Evolutionary conservation across 345 rosid genomes (phyloP).

Genomic region (Leavenworthia alabamica): DNA sequence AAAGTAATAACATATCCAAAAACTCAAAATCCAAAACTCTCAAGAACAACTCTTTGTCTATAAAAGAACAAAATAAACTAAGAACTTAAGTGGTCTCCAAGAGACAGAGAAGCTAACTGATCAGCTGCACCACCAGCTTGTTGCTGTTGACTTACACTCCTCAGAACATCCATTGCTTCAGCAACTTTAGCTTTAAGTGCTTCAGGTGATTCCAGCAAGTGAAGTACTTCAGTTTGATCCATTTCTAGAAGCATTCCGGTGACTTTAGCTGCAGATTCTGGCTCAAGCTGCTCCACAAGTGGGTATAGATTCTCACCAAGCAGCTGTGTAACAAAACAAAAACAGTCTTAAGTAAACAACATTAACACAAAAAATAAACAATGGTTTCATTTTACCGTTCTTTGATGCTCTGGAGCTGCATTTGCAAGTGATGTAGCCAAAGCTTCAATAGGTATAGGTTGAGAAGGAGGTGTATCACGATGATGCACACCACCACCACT

Average conservation of each 20-base stretch:
- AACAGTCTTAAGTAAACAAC: neutral
- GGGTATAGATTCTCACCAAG: constrained; percentile 60
- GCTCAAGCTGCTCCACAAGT: constrained; percentile 54
- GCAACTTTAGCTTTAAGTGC: constrained; percentile 52
- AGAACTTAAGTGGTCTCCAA: constrained; percentile 40
- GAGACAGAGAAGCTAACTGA: constrained; percentile 51
- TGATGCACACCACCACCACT: no score
- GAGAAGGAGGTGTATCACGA: constrained; percentile 60
- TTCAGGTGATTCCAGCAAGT: constrained; percentile 58
- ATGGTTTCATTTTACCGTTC: constrained; percentile 46
- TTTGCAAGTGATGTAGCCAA: constrained; percentile 86
- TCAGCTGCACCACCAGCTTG: constrained; percentile 46
- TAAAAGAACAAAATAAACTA: constrained; percentile 1
- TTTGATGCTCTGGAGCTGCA: constrained; percentile 79
- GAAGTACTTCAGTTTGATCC: constrained; percentile 60
- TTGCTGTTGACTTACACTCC: constrained; percentile 48
- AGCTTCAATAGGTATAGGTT: constrained; percentile 72
- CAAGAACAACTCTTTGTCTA: constrained; percentile 24
- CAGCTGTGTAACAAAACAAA: constrained; percentile 25
- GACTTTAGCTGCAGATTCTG: constrained; percentile 43
- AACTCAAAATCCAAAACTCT: no score
- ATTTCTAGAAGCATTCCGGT: constrained; percentile 60
- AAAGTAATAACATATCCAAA: no score
- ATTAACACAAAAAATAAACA: neutral
- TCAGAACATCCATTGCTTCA: constrained; percentile 48